phyloP scores from a whole-genome alignment of 768 basidiomycete species.

The Pleurotus citrinopileatus region DNA sequence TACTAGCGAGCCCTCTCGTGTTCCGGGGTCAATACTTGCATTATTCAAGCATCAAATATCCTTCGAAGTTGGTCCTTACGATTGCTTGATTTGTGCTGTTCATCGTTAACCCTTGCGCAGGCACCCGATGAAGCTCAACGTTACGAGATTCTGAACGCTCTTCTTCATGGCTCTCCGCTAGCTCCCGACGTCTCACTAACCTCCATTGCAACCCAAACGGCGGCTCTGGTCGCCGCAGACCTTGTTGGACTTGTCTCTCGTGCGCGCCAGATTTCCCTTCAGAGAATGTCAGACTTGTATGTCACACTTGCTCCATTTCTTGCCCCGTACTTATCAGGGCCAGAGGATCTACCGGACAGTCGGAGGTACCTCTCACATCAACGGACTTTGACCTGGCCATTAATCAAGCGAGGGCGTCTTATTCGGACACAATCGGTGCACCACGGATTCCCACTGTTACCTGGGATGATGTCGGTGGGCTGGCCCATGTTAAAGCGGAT shows the following conservation, averaged over 20 bases:
- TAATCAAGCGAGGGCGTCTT: slow-evolving; percentile 66
- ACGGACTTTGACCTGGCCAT: slow-evolving; percentile 76
- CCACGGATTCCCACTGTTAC: slow-evolving; percentile 93
- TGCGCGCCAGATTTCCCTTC: slow-evolving; percentile 25
- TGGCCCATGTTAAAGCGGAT: slow-evolving; percentile 83
- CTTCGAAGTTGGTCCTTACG: slow-evolving; percentile 57
- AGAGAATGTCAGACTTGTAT: not conserved
- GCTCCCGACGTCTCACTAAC: slow-evolving; percentile 79
- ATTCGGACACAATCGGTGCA: slow-evolving; percentile 93
- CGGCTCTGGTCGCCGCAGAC: slow-evolving; percentile 84
- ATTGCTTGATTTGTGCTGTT: not conserved
- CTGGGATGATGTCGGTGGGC: slow-evolving; percentile 97
- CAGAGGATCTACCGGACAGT: slow-evolving; percentile 14
- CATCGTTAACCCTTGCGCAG: slow-evolving; percentile 33
- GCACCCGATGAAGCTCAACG: slow-evolving; percentile 81
- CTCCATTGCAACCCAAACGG: slow-evolving; percentile 79
- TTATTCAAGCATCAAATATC: slow-evolving; percentile 85
- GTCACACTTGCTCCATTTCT: not conserved
- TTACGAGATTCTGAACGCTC: slow-evolving; percentile 49
- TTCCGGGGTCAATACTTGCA: slow-evolving; percentile 60
- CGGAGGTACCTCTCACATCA: slow-evolving; percentile 43
- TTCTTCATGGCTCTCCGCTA: slow-evolving; percentile 39
- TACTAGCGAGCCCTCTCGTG: slow-evolving; percentile 58
- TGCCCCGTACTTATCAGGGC: not conserved
- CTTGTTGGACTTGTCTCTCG: slow-evolving; percentile 65